Evolutionary conservation across 2,329 filamentous ascomycete species (phyloP), one percentile per base, ranked within the genome.

Genomic region (Alternaria tenuissima): DNA sequence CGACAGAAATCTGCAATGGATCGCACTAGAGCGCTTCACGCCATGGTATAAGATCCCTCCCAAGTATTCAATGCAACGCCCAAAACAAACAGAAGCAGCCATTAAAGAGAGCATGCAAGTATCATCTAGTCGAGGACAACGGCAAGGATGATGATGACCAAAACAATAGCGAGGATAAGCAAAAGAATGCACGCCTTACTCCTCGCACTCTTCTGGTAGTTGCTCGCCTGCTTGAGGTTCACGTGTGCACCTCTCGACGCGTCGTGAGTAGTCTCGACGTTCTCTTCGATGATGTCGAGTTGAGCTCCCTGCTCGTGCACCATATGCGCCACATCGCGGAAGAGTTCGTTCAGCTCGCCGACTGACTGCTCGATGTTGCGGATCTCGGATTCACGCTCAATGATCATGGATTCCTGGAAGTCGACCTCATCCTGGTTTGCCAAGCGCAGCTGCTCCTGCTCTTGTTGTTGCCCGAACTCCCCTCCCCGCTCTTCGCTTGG

Each of bases 291-390:
- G 18, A 91, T 91, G 74, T 94, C 91, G 30, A 99, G 84, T 79
- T 92, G 88, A 70, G 93, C 91, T 52, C 95, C 95, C 81, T 99
- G 95, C 81, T 98, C 94, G 62, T 88, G 88, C 52, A 99, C 94
- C 78, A 99, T 97, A 78, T 97, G 93, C 47, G 94, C 95, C n/a
- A 99, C 93, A 82, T 99, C 94, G 64, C 94, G 87, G 84, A 99
- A 99, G 43, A 99, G 86, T 74, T 98, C 95, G 73, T 99, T 99
- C 64, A 99, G 83, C 74, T 99, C 95, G 56, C 91, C 91, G 7
- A 99, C 95, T 56, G 92, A 93, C 79, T 97, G 94, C 81, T 98
- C 95, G 72, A 99, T 99, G 76, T 96, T 96, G 63, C 94, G 90
- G 68, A 99, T 99, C 82, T 99, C 95, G 58, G 93, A 89, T 79